Conservation (phyloP, 371 early-diverging fungal species). For the Actinomortierella wolfii region DNA sequence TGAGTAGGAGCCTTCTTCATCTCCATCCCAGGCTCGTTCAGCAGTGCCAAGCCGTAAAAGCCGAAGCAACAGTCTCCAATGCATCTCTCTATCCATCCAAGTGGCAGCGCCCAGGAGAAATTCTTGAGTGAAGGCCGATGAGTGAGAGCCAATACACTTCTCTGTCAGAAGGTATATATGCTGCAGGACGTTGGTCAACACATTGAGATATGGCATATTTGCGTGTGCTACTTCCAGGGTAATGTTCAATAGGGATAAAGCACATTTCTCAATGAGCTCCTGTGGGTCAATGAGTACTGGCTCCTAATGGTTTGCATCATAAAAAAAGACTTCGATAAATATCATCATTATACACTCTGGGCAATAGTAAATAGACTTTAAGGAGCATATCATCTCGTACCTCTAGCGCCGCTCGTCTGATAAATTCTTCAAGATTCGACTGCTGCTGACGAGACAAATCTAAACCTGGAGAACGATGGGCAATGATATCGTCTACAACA, state of each 20-base stretch:
- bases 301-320: background rate
- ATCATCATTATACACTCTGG: constrained; percentile 10
- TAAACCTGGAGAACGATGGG: too few relatives aligned
- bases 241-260: constrained; percentile 3
- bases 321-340: background rate
- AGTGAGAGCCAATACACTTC: too few relatives aligned
- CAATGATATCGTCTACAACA: constrained; percentile 15
- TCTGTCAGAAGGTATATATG: constrained; percentile 5
- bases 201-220: background rate
- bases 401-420: background rate
- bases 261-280: constrained; percentile 25
- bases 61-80: constrained; percentile 10
- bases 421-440: background rate
- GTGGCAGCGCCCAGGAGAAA: background rate
- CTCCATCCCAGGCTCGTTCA: constrained; percentile 7
- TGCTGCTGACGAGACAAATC: background rate
- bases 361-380: constrained; percentile 23
- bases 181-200: constrained; percentile 11
- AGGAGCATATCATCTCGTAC: background rate
- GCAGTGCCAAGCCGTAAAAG: constrained; percentile 15
- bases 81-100: constrained; percentile 12
- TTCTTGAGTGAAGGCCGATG: too few relatives aligned
- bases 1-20: background rate
- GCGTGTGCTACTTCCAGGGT: constrained; percentile 3
- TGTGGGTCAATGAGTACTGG: constrained; percentile 10